Evolutionary conservation across 495 filamentous ascomycete species (phyloP), one percentile per base, ranked within the genome.

Genomic region (Pyrenula massariospora): DNA sequence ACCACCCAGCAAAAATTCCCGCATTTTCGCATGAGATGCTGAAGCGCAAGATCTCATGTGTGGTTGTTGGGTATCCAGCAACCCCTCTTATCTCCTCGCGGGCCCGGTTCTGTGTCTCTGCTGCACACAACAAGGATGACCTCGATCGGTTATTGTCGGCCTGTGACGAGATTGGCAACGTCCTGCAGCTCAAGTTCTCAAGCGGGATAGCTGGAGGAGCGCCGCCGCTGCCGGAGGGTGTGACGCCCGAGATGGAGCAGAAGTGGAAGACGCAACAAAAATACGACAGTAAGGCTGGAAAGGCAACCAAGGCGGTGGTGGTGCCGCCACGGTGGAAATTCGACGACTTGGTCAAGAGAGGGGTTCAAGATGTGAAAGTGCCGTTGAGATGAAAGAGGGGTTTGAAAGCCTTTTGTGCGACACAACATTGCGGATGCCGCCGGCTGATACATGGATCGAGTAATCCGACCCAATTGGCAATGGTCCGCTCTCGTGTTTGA

Each of bases 1-100:
- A 96, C 76, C 89, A 95, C 72, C 94, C 93, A 10, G 93, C 86
- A 56, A 98, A 98, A 71, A 95, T 98, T 75, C 88, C 93, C 8
- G 93, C 93, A 25, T 98, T 98, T 71, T 95, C 89, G 31, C 93
- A 95, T 68, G 92, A 97, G 70, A 97, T 98, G 93, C 80, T 97
- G 25, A 85, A 84, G 64, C 88, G 93, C 60, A 96, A 95, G 71
- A 97, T 98, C 59, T 92, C 92, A n/a, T 90, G 97, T 50, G 93
- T 98, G 50, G 86, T 98, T 42, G 93, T 98, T 58, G 94, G 93
- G 51, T 98, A 98, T 65, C 93, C 93, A 0, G 93, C 93, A 19
- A 98, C 93, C n/a, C 93, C 93, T 2, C 79, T 98, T 54, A 90
- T 96, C 57, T 91, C 86, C 52, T 96, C 94, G 3, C 84, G 93